These are phyloP conservation scores for Phycomyces nitens DNA, from an alignment of 192 early-diverging fungal genomes.

Conservation along the genomic window DNA sequence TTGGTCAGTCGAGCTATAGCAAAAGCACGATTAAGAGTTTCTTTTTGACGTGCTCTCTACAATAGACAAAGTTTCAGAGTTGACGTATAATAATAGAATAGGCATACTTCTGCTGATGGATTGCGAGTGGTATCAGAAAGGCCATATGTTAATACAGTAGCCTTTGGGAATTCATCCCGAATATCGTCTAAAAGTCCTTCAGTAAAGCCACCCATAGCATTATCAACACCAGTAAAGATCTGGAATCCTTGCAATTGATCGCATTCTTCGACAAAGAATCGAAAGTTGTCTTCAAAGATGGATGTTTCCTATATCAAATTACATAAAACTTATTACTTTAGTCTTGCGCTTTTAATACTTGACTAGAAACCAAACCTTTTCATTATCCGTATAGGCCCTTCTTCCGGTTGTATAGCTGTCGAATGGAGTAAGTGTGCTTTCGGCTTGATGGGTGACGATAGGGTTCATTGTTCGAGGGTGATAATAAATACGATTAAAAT, in stretches of 20 bases:
- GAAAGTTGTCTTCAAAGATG: slow-evolving; percentile 50
- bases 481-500: slow-evolving; percentile 74
- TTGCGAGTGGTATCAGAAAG: neutral
- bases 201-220: slow-evolving; percentile 71
- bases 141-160: slow-evolving; percentile 55
- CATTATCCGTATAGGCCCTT: slow-evolving; percentile 43
- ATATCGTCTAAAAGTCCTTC: slow-evolving; percentile 52
- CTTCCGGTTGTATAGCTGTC: slow-evolving; percentile 49
- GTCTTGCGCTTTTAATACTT: neutral
- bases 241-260: slow-evolving; percentile 70
- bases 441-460: slow-evolving; percentile 41
- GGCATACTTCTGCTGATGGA: neutral
- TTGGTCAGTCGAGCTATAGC: slow-evolving; percentile 35
- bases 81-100: neutral
- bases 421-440: slow-evolving; percentile 48
- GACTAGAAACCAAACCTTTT: slow-evolving; percentile 34
- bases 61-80: neutral
- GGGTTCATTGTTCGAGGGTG: slow-evolving; percentile 61
- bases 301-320: slow-evolving; percentile 39
- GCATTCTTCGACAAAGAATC: slow-evolving; percentile 54
- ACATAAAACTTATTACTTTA: too few relatives aligned
- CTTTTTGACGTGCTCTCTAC: slow-evolving; percentile 33
- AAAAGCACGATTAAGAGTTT: slow-evolving; percentile 39
- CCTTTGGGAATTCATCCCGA: slow-evolving; percentile 71
- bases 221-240: slow-evolving; percentile 55